phyloP scores from a whole-genome alignment of 78 protist species.

The Acrasis kona region DNA sequence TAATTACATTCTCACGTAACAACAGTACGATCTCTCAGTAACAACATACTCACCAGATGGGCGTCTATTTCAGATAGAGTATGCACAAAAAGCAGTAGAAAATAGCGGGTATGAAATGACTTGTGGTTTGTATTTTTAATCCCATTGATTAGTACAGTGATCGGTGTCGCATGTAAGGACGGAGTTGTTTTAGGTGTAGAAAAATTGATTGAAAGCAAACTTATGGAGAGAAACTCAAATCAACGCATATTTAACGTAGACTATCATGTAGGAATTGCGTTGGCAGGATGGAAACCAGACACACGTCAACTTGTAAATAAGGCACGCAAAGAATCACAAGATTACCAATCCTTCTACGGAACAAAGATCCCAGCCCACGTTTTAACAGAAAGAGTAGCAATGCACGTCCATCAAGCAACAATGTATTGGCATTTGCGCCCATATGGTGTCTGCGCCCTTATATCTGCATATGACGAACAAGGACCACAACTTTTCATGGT shows the following conservation, averaged over 20 bases:
- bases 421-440: slow-evolving; percentile 83
- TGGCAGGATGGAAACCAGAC: slow-evolving; percentile 86
- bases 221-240: slow-evolving; percentile 65
- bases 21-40: slow-evolving; percentile 85
- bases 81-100: slow-evolving; percentile 97
- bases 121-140: too few relatives aligned
- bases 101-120: too few relatives aligned
- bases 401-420: slow-evolving; percentile 48
- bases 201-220: slow-evolving; percentile 75
- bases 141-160: too few relatives aligned
- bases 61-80: slow-evolving; percentile 97
- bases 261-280: slow-evolving; percentile 71
- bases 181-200: slow-evolving; percentile 98
- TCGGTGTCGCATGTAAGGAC: slow-evolving; percentile 85
- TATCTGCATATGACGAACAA: slow-evolving; percentile 56
- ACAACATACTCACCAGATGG: slow-evolving; percentile 97
- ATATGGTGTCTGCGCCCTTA: slow-evolving; percentile 80
- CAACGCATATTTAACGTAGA: slow-evolving; percentile 70
- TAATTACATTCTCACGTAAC: not conserved
- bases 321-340: slow-evolving; percentile 74
- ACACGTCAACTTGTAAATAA: slow-evolving; percentile 71
- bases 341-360: slow-evolving; percentile 47
- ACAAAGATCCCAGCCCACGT: slow-evolving; percentile 59
- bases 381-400: slow-evolving; percentile 11
- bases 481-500: slow-evolving; percentile 81